These are phyloP conservation scores for Magnolia officinalis DNA, from an alignment of 164 flowering plant species.

Conservation along the genomic window DNA sequence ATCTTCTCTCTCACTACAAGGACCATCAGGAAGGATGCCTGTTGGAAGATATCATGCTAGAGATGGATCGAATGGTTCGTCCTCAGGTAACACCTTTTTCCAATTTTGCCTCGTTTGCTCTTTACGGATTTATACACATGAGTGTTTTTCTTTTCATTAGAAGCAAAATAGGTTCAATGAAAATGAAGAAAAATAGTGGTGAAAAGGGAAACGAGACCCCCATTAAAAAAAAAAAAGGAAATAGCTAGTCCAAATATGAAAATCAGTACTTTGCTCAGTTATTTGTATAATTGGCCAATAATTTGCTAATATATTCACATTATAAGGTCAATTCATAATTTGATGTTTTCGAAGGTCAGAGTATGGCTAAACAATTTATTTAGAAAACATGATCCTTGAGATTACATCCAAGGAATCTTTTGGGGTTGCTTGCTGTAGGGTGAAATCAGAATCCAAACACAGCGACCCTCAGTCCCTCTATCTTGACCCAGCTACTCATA, in stretches of 20 bases:
- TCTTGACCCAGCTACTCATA: too few species aligned
- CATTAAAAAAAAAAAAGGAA: too few species aligned
- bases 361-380: too few species aligned
- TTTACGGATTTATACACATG: background rate
- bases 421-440: too few species aligned
- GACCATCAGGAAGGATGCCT: slow-evolving; percentile 53
- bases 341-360: too few species aligned
- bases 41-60: slow-evolving; percentile 81
- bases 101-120: background rate
- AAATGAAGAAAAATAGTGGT: too few species aligned
- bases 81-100: slow-evolving; percentile 54
- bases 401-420: too few species aligned
- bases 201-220: background rate
- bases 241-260: background rate
- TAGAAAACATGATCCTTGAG: too few species aligned
- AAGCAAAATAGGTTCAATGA: too few species aligned
- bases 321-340: background rate
- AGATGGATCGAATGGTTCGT: slow-evolving; percentile 84
- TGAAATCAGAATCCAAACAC: too few species aligned
- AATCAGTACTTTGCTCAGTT: background rate
- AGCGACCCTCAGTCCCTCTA: too few species aligned
- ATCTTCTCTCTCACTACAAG: slow-evolving; percentile 69
- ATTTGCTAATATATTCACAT: background rate
- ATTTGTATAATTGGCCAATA: background rate
- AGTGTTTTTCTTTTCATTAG: too few species aligned